phyloP scores from a whole-genome alignment of 176 grass and related monocot genomes.

The Tillandsia leiboldiana region DNA sequence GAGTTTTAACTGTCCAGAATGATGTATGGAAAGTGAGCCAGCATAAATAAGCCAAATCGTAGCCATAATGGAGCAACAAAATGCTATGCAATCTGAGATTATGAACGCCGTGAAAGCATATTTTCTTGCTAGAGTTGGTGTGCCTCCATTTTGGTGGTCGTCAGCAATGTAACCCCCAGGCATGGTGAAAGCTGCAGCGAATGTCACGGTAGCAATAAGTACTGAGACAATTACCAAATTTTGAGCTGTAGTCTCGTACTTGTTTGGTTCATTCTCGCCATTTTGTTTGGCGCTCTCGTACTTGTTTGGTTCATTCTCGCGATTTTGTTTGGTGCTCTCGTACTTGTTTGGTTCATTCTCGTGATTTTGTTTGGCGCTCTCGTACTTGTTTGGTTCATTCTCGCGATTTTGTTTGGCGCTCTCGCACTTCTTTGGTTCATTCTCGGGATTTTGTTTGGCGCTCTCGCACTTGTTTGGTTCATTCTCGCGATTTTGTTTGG shows the following conservation, averaged over 20 bases:
- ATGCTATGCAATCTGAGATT: constrained; percentile 19
- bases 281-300: too few species aligned
- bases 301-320: too few species aligned
- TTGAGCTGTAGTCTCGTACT: constrained; percentile 1
- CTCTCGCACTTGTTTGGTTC: not conserved
- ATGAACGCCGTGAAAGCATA: constrained; percentile 30
- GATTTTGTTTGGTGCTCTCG: too few species aligned
- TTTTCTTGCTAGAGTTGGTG: not conserved
- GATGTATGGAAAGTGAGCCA: constrained; percentile 24
- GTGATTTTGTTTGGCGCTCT: not conserved
- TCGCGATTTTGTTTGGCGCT: too few species aligned
- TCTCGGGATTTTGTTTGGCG: too few species aligned
- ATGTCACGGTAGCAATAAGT: constrained; percentile 30
- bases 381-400: constrained; percentile 19
- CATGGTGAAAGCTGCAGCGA: constrained; percentile 28
- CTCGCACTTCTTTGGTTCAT: too few species aligned
- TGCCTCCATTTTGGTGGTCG: constrained; percentile 2
- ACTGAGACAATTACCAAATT: constrained; percentile 32
- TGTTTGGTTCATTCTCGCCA: too few species aligned
- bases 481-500: too few species aligned
- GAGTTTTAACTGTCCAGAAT: constrained; percentile 4
- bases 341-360: too few species aligned
- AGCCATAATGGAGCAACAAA: constrained; percentile 31
- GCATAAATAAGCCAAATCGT: constrained; percentile 30
- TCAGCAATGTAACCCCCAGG: not conserved